phyloP scores from a whole-genome alignment of 2,329 filamentous ascomycete genomes.

The Neopestalotiopsis sp. region DNA sequence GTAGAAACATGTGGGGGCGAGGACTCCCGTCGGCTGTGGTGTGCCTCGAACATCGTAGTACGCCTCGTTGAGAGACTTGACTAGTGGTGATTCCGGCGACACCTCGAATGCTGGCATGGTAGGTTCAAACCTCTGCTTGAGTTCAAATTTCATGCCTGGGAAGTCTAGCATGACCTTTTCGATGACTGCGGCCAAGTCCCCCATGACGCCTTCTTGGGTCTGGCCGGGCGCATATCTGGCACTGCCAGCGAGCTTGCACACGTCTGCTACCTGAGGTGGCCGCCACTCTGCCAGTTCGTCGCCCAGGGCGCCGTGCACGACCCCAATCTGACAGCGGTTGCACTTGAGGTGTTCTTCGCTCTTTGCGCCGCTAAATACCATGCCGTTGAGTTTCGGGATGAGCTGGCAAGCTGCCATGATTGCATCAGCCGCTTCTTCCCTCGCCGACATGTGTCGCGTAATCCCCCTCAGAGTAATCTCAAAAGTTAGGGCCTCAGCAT shows the following conservation, averaged over 20 bases:
- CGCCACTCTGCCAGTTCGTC: constrained; percentile 31
- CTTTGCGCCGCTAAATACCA: constrained; percentile 28
- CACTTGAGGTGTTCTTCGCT: constrained; percentile 29
- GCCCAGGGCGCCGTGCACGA: constrained; percentile 32
- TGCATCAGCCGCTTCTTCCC: constrained; percentile 31
- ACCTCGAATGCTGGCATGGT: constrained; percentile 34
- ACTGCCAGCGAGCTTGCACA: constrained; percentile 30
- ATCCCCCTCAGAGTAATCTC: constrained; percentile 28
- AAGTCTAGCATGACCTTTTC: constrained; percentile 23
- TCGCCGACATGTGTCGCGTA: constrained; percentile 33
- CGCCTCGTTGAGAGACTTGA: constrained; percentile 28
- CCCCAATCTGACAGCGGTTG: constrained; percentile 31
- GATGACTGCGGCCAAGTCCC: constrained; percentile 24
- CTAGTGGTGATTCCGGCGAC: constrained; percentile 22
- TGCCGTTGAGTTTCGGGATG: constrained; percentile 26
- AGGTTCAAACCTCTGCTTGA: constrained; percentile 27
- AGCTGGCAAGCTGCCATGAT: constrained; percentile 31
- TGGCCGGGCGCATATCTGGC: constrained; percentile 33
- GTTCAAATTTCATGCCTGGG: constrained; percentile 28
- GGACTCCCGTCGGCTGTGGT: constrained; percentile 29
- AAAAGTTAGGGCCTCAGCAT: constrained; percentile 31
- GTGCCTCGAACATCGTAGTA: constrained; percentile 24
- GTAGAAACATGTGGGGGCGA: constrained; percentile 32
- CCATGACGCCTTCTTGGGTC: constrained; percentile 30
- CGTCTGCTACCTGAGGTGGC: constrained; percentile 30